These are phyloP conservation scores for Kazachstania africana DNA, from an alignment of 805 yeast genomes.

Conservation along the genomic window DNA sequence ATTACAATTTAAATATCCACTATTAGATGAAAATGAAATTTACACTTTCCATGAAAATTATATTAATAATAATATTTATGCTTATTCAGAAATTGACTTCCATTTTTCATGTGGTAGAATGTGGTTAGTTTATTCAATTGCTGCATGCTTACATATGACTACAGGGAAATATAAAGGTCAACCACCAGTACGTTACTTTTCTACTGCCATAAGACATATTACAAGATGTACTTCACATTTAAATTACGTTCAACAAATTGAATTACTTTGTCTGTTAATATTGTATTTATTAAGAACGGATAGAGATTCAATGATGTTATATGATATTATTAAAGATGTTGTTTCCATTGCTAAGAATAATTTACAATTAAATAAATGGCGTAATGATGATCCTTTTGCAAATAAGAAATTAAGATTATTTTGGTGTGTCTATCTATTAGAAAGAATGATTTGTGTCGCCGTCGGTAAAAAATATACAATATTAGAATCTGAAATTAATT, in stretches of 20 bases:
- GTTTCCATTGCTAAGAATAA: constrained; percentile 32
- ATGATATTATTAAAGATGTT: constrained; percentile 42
- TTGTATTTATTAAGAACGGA: constrained; percentile 50
- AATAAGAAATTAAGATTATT: constrained; percentile 41
- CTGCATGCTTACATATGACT: constrained; percentile 41
- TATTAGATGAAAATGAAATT: constrained; percentile 41
- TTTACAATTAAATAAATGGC: constrained; percentile 18
- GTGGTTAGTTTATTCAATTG: constrained; percentile 43
- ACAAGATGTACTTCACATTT: constrained; percentile 33
- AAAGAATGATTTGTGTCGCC: constrained; percentile 49
- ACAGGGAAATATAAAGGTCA: constrained; percentile 47
- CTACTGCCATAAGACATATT: constrained; percentile 48
- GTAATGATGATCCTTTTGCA: constrained; percentile 13
- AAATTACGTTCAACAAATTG: constrained; percentile 36
- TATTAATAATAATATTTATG: constrained; percentile 31
- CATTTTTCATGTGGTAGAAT: constrained; percentile 44
- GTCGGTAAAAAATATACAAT: constrained; percentile 47
- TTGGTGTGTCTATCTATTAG: constrained; percentile 55
- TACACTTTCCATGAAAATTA: constrained; percentile 39
- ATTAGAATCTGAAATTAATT: constrained; percentile 37
- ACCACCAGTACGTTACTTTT: constrained; percentile 43
- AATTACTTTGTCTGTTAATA: constrained; percentile 40
- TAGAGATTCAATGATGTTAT: constrained; percentile 42
- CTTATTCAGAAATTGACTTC: constrained; percentile 26
- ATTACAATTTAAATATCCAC: constrained; percentile 45